Base-by-base conservation (phyloP, 768 basidiomycete genomes). In the Agaricus blazei region DNA sequence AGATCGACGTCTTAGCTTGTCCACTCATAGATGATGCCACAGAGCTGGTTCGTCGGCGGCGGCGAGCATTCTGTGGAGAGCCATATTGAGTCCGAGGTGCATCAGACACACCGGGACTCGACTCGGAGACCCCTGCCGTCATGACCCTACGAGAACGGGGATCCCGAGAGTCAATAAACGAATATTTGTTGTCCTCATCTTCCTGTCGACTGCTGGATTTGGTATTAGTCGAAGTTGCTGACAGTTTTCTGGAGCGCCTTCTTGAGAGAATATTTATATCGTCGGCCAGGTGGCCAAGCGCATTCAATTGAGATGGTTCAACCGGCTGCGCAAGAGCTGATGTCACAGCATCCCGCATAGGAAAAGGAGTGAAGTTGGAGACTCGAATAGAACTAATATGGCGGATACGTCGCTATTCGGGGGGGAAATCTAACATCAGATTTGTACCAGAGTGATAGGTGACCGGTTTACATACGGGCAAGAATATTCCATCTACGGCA, bases 351-450 rank as follows among this genome's bases (percentile, higher is more conserved):
- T 93, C 90, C 36, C 90, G 83, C 51, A 82, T 81, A 34, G 90
- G 90, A 66, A 90, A 92, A 1, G 88, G 88, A n/a, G 90, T 88
- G 37, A 93, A 72, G 65, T 93, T 93, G 59, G 84, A 81, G 60
- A 93, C 75, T 71, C 90, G 87, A 48, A 93, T 73, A 42, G 81
- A 76, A 54, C 80, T 76, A 56, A 92, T 77, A 71, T 92, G 88
- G 60, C 89, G 82, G 59, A 90, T 75, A 42, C 87, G 85, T 63
- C 82, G 82, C 82, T 89, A 38, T 19, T 19, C 64, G 45, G 9
- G 45, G 3, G 42, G 51, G 59, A 48, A 60, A 56, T 29, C 50
- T 51, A 38, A 49, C 43, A 48, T 36, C n/a, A 51, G 29, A 26
- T 26, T 12, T 43, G 27, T 28, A 43, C 14, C 26, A 37, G 37